Base-by-base conservation (phyloP, 2,329 filamentous ascomycete genomes). In the Aphanoascus verrucosus region DNA sequence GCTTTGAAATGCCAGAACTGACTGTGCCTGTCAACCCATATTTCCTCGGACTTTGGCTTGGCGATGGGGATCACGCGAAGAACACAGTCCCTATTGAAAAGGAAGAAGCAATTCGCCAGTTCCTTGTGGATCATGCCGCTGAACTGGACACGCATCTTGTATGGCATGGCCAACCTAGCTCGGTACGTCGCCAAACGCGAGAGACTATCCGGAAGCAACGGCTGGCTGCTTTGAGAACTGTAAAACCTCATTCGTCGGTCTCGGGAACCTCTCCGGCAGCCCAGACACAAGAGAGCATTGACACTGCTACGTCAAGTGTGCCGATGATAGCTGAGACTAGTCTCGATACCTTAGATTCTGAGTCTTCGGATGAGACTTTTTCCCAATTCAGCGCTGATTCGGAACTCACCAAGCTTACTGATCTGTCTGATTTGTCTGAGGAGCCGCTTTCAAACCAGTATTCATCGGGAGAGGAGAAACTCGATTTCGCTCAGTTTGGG, bases 1-100 rank as follows among this genome's bases (percentile, higher is more conserved):
- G 59, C 43, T 67, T 66, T 43, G 61, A 68, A 50, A 46, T 62
- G 34, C 56, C 63, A 11, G 58, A 65, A 53, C 55, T 57, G 28
- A 8, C 58, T 41, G 61, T 60, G 32, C 58, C 60, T 5, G 49
- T 56, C 40, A 57, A 58, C 51, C 53, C 60, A 40, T 55, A 55
- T 51, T 57, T 49, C 55, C 54, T 61, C 17, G 60, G 59, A 20
- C 56, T 61, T 44, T 61, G 60, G 60, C 54, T 61, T 40, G 56
- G 59, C 42, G 54, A 61, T 56, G 47, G 51, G 42, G 53, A 40
- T 11, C 53, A 49, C 43, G 20, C n/a, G 17, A 32, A 23, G 19
- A 37, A 42, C 23, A 34, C 50, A 34, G 48, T 41, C 28, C 32
- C 37, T 23, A 45, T 19, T 15, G 49, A 49, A 11, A 51, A 56